These are phyloP conservation scores for Lactarius indigo DNA, from an alignment of 768 basidiomycete genomes.

Conservation along the genomic window DNA sequence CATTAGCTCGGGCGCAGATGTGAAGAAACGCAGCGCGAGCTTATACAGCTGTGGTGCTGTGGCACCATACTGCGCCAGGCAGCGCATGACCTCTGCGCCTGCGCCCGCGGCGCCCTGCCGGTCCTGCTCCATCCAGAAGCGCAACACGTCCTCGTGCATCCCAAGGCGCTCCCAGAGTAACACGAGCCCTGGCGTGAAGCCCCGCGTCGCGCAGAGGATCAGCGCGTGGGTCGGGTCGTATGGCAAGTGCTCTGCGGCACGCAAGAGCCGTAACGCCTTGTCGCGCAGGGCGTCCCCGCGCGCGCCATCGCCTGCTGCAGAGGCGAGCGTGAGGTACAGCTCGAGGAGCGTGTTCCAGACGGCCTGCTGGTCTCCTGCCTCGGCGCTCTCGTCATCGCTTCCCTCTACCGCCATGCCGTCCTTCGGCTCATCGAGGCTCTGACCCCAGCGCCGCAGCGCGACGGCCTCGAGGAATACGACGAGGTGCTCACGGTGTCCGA, in stretches of 20 bases:
- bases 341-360: slow-evolving; percentile 97
- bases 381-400: slow-evolving; percentile 32
- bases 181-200: slow-evolving; percentile 81
- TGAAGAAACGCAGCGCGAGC: slow-evolving; percentile 85
- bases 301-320: slow-evolving; percentile 27
- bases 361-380: slow-evolving; percentile 64
- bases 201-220: slow-evolving; percentile 85
- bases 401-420: slow-evolving; percentile 24
- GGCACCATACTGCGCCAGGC: slow-evolving; percentile 72
- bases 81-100: slow-evolving; percentile 52
- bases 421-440: slow-evolving; percentile 48
- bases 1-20: slow-evolving; percentile 72
- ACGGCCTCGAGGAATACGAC: slow-evolving; percentile 87
- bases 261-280: slow-evolving; percentile 74
- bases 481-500: slow-evolving; percentile 83
- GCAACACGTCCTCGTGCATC: slow-evolving; percentile 93
- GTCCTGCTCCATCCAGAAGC: slow-evolving; percentile 87
- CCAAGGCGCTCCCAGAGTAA: slow-evolving; percentile 90
- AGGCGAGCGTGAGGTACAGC: slow-evolving; percentile 73
- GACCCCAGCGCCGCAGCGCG: slow-evolving; percentile 74
- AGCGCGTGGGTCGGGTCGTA: slow-evolving; percentile 91
- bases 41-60: slow-evolving; percentile 74
- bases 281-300: slow-evolving; percentile 36
- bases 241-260: slow-evolving; percentile 49
- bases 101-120: slow-evolving; percentile 39